Base-by-base conservation (phyloP, 139 green algal species). In the Coelastrella sp. region DNA sequence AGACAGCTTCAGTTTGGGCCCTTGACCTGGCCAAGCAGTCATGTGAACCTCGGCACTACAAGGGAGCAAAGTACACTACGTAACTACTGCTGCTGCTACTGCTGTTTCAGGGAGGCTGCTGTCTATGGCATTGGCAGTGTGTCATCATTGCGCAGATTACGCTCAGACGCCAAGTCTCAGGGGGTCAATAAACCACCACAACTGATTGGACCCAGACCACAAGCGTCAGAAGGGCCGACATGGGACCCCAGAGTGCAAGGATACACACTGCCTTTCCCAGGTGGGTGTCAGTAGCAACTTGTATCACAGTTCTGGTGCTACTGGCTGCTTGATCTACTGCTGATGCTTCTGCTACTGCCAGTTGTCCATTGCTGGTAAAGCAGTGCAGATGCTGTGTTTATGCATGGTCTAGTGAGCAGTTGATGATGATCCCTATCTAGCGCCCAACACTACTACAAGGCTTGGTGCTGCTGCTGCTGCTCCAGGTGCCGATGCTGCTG, bases 231-330 rank as follows among this genome's bases (percentile, higher is more conserved):
- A 14, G 86, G 86, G 5, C 86, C 86, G 0, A 13, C 4, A n/a
- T 90, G 64, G 76, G 64, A 86, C 3, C 8, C 22, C 6, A 20
- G 61, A 19, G 60, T 90, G 76, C 23, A 81, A 5, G 75, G 75
- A 32, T 96, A 83, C 59, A 92, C 87, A 13, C 82, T 97, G 66
- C 95, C 95, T 7, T 97, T 97, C 84, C 95, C 95, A 89, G 92
- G 94, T 91, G 16, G 16, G 73, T 16, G 11, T 2, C 60, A 79
- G 56, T 8, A 20, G 57, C 54, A 23, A 14, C 80, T 0, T 32
- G 23, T 16, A 14, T n/a, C n/a, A n/a, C n/a, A n/a, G n/a, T n/a
- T n/a, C n/a, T n/a, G n/a, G n/a, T n/a, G n/a, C n/a, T n/a, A n/a
- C n/a, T n/a, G n/a, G n/a, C n/a, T n/a, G n/a, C n/a, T n/a, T n/a